These are phyloP conservation scores for Sparassis latifolia DNA, from an alignment of 1,284 basidiomycete genomes.

Conservation along the genomic window DNA sequence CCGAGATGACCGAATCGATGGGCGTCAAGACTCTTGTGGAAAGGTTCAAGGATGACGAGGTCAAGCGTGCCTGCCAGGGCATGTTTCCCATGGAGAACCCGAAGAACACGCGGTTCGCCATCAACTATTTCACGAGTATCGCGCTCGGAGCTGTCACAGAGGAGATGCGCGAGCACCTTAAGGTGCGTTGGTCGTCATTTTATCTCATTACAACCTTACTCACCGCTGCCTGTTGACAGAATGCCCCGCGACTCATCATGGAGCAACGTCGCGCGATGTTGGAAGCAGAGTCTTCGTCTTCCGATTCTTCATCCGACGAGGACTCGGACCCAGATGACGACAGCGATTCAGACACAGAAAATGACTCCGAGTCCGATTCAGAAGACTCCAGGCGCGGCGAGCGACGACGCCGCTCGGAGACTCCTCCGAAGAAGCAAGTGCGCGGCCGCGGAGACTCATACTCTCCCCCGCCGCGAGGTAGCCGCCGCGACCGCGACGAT, in stretches of 20 bases:
- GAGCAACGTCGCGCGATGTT: constrained; percentile 85
- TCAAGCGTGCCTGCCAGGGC: constrained; percentile 67
- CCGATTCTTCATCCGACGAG: constrained; percentile 38
- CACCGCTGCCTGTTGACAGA: constrained; percentile 38
- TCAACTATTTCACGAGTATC: constrained; percentile 97
- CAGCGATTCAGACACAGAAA: constrained; percentile 35
- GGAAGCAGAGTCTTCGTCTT: constrained; percentile 66
- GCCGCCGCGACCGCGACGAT: constrained; percentile 7
- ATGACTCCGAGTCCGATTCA: constrained; percentile 29
- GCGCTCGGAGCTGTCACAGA: constrained; percentile 89
- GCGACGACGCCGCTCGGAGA: constrained; percentile 21
- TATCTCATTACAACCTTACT: constrained; percentile 2
- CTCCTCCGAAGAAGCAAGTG: constrained; percentile 22
- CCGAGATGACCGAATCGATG: constrained; percentile 91
- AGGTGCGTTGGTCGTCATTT: constrained; percentile 44
- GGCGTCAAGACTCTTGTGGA: constrained; percentile 80
- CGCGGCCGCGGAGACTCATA: constrained; percentile 19
- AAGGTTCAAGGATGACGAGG: constrained; percentile 82
- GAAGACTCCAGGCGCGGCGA: constrained; percentile 25
- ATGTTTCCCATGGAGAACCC: constrained; percentile 98
- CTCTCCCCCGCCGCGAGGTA: constrained; percentile 15
- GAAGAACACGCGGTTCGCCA: constrained; percentile 94
- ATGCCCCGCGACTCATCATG: constrained; percentile 86
- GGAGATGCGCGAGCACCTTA: constrained; percentile 93
- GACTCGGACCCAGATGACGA: constrained; percentile 31